phyloP scores from a whole-genome alignment of 73 alveolate species.

The Stentor roeselii region DNA sequence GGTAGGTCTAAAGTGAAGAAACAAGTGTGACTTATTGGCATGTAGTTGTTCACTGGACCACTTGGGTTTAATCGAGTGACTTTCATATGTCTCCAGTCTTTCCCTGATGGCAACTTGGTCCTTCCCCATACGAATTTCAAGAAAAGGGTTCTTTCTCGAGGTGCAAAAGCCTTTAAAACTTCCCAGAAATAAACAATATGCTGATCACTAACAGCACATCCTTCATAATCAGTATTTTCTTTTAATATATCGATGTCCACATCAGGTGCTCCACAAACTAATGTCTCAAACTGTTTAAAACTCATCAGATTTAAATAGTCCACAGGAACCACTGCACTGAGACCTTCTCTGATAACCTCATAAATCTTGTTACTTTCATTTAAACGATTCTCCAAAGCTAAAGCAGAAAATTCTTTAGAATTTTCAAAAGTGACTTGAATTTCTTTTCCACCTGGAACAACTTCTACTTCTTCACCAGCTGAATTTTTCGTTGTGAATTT shows the following conservation, averaged over 20 bases:
- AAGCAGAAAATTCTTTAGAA: constrained; percentile 48
- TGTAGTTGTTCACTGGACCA: constrained; percentile 26
- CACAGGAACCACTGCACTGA: constrained; percentile 65
- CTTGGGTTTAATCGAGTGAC: constrained; percentile 18
- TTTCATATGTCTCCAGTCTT: constrained; percentile 22
- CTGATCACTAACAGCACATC: constrained; percentile 45
- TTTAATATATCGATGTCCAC: constrained; percentile 74
- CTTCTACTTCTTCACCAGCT: constrained; percentile 74
- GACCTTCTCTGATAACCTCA: constrained; percentile 67
- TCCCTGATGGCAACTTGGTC: constrained; percentile 62
- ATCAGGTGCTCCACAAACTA: constrained; percentile 82
- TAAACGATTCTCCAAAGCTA: constrained; percentile 56
- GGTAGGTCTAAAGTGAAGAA: constrained; percentile 78
- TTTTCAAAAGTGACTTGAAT: constrained; percentile 52
- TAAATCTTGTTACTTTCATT: constrained; percentile 62
- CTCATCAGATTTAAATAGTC: constrained; percentile 57
- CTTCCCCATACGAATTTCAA: constrained; percentile 91
- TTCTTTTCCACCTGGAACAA: constrained; percentile 65
- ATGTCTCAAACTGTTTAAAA: constrained; percentile 81
- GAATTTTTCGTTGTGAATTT: constrained; percentile 72
- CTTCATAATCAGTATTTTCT: constrained; percentile 78
- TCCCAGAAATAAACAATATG: constrained; percentile 73
- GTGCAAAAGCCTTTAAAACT: constrained; percentile 59
- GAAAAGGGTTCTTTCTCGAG: constrained; percentile 74
- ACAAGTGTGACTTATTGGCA: constrained; percentile 83